phyloP scores from a whole-genome alignment of 1,284 basidiomycete species.

The Sutorius eximius region DNA sequence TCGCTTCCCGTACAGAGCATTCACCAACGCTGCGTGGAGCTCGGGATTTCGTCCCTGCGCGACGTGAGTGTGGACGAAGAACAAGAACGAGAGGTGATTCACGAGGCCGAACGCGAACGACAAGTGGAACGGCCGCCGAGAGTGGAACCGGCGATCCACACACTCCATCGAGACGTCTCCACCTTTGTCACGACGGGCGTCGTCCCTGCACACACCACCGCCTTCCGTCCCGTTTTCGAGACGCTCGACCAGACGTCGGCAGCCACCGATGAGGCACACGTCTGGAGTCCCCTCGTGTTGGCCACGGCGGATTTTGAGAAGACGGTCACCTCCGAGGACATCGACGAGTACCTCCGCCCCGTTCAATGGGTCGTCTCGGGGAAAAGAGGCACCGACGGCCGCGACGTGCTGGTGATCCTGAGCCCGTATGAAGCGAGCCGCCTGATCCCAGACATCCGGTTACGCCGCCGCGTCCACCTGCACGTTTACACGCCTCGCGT shows the following conservation, averaged over 20 bases:
- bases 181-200: conserved; percentile 25
- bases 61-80: conserved; percentile 40
- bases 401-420: conserved; percentile 36
- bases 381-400: background rate
- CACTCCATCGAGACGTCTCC: conserved; percentile 12
- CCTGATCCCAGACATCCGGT: conserved; percentile 40
- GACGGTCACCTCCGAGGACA: conserved; percentile 1
- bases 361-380: conserved; percentile 46
- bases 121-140: conserved; percentile 37
- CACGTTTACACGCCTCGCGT: conserved; percentile 46
- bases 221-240: conserved; percentile 7
- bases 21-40: conserved; percentile 24
- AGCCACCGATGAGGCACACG: background rate
- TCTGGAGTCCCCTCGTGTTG: conserved; percentile 27
- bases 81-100: conserved; percentile 46
- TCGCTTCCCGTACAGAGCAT: conserved; percentile 24
- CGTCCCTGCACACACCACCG: background rate
- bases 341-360: conserved; percentile 41
- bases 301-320: conserved; percentile 35
- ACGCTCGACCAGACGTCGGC: conserved; percentile 16
- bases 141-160: conserved; percentile 20
- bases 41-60: conserved; percentile 26
- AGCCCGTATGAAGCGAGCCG: conserved; percentile 48
- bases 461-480: conserved; percentile 36
- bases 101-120: conserved; percentile 42